These are phyloP conservation scores for Tolypocladium nubicola DNA, from an alignment of 2,329 filamentous ascomycete species.

Conservation along the genomic window DNA sequence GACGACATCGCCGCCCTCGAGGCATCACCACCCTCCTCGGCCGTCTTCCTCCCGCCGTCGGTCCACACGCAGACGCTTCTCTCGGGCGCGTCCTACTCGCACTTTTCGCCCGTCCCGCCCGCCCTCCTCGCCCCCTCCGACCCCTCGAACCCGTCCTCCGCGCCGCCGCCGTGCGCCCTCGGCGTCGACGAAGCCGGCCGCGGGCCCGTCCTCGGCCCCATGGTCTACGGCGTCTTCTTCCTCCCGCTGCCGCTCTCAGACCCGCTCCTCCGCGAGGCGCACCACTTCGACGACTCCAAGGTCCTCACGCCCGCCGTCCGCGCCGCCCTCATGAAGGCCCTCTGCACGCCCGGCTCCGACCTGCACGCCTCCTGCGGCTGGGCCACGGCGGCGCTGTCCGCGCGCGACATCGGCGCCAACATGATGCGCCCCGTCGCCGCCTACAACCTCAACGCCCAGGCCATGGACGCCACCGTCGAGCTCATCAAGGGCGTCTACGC, in stretches of 20 bases:
- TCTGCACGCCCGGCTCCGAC: constrained; percentile 53
- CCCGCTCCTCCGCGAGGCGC: constrained; percentile 63
- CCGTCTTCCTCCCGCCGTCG: constrained; percentile 57
- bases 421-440: constrained; percentile 57
- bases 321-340: constrained; percentile 53
- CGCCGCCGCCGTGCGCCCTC: constrained; percentile 50
- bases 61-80: constrained; percentile 47
- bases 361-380: constrained; percentile 58
- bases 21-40: constrained; percentile 3
- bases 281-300: constrained; percentile 94
- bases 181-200: constrained; percentile 92
- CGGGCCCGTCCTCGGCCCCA: constrained; percentile 80
- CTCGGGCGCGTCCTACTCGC: constrained; percentile 56
- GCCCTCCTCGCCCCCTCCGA: constrained; percentile 37
- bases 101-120: constrained; percentile 60
- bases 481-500: constrained; percentile 71
- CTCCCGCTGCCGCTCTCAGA: constrained; percentile 64
- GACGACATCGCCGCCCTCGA: constrained; percentile 1
- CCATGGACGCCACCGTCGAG: constrained; percentile 80
- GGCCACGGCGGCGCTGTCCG: constrained; percentile 72
- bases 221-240: constrained; percentile 63
- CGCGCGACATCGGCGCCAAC: constrained; percentile 67
- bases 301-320: constrained; percentile 75
- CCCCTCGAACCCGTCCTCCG: constrained; percentile 19
- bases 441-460: constrained; percentile 95